These are phyloP conservation scores for Thyridium curvatum DNA, from an alignment of 2,329 filamentous ascomycete genomes.

Conservation along the genomic window DNA sequence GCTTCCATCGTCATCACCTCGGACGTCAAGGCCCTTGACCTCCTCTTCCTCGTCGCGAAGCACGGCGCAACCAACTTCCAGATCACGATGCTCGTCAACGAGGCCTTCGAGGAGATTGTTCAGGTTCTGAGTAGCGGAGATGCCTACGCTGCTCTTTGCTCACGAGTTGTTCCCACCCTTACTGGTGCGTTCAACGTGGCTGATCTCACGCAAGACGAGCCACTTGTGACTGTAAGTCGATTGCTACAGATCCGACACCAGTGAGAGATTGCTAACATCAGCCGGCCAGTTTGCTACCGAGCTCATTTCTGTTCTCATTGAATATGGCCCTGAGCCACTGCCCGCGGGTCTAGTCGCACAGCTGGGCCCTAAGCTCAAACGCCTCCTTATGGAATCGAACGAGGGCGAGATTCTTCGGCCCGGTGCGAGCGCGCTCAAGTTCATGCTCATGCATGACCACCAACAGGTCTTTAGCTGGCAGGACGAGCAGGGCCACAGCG, in stretches of 20 bases:
- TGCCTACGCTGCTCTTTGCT: slow-evolving; percentile 72
- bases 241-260: no score
- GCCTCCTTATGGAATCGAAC: slow-evolving; percentile 72
- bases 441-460: slow-evolving; percentile 83
- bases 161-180: slow-evolving; percentile 80
- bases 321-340: slow-evolving; percentile 78
- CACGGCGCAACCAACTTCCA: slow-evolving; percentile 88
- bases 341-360: slow-evolving; percentile 80
- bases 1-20: slow-evolving; percentile 66
- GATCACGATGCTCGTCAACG: slow-evolving; percentile 77
- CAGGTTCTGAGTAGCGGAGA: slow-evolving; percentile 53
- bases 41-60: slow-evolving; percentile 84
- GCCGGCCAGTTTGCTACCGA: slow-evolving; percentile 62
- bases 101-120: slow-evolving; percentile 87
- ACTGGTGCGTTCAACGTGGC: slow-evolving; percentile 87
- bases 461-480: slow-evolving; percentile 85
- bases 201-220: slow-evolving; percentile 76
- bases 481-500: slow-evolving; percentile 71
- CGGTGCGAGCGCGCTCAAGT: slow-evolving; percentile 79
- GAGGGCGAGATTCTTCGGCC: slow-evolving; percentile 86
- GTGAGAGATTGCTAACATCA: neutral
- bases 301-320: slow-evolving; percentile 71
- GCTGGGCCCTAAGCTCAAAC: slow-evolving; percentile 80
- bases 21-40: slow-evolving; percentile 68
- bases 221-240: slow-evolving; percentile 63